Evolutionary conservation across 2,329 filamentous ascomycete genomes (phyloP).

Genomic region (Aureobasidium sp.): DNA sequence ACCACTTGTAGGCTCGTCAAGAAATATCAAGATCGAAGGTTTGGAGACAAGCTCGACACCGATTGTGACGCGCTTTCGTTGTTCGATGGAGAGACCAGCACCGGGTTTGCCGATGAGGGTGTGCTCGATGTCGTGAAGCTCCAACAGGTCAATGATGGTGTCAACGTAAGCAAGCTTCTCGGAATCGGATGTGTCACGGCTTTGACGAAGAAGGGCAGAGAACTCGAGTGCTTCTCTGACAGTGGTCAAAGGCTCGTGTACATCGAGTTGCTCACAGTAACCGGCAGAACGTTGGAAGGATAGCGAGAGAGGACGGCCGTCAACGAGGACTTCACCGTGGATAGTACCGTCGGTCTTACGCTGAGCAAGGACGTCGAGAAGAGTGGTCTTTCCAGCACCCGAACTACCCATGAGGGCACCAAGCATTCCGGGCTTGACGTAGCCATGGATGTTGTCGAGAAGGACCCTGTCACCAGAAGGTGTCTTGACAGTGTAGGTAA

Average conservation of each 20-base stretch:
- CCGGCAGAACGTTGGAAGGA: slow-evolving; percentile 47
- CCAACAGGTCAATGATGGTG: slow-evolving; percentile 52
- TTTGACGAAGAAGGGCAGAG: slow-evolving; percentile 55
- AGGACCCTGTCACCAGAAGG: slow-evolving; percentile 37
- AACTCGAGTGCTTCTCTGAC: slow-evolving; percentile 59
- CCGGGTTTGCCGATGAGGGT: slow-evolving; percentile 53
- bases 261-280: slow-evolving; percentile 55
- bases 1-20: slow-evolving; percentile 48
- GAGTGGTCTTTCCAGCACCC: slow-evolving; percentile 41
- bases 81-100: slow-evolving; percentile 45
- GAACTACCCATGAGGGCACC: slow-evolving; percentile 76
- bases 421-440: slow-evolving; percentile 65
- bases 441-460: slow-evolving; percentile 57
- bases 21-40: slow-evolving; percentile 52
- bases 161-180: slow-evolving; percentile 63
- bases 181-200: slow-evolving; percentile 43
- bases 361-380: slow-evolving; percentile 33
- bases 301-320: slow-evolving; percentile 30
- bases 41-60: slow-evolving; percentile 49
- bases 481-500: slow-evolving; percentile 64
- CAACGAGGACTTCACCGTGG: slow-evolving; percentile 37
- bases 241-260: slow-evolving; percentile 58
- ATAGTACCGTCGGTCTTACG: slow-evolving; percentile 38
- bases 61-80: slow-evolving; percentile 49
- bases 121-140: slow-evolving; percentile 58